Conservation (phyloP, 1,284 basidiomycete species). For the Trametes polyzona region DNA sequence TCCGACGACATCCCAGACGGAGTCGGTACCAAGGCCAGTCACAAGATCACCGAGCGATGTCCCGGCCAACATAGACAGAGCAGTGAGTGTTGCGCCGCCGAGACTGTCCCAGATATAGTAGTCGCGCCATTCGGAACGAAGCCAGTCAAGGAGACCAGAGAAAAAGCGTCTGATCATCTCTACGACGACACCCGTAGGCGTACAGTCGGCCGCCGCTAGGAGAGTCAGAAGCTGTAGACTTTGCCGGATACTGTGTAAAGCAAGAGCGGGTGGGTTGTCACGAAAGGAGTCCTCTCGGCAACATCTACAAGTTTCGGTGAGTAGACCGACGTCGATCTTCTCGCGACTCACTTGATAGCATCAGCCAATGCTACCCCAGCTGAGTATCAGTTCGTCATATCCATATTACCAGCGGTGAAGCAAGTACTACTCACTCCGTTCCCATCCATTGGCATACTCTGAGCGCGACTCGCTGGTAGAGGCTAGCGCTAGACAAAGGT, state of each 20-base stretch:
- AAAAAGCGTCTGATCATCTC: constrained; percentile 35
- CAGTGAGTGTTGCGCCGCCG: constrained; percentile 36
- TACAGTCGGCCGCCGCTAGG: constrained; percentile 36
- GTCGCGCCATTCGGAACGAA: constrained; percentile 20
- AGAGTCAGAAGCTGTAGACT: constrained; percentile 39
- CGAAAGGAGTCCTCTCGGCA: not conserved
- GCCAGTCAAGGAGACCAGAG: constrained; percentile 26
- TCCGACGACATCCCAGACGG: constrained; percentile 37
- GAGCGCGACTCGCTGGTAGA: constrained; percentile 16
- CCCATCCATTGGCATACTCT: constrained; percentile 17
- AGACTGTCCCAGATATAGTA: constrained; percentile 23
- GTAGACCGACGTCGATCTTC: not conserved
- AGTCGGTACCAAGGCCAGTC: constrained; percentile 27
- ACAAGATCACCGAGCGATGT: not conserved
- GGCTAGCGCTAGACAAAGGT: constrained; percentile 13
- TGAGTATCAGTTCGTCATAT: too few relatives aligned
- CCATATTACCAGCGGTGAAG: not conserved
- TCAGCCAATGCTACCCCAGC: not conserved
- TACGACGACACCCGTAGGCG: constrained; percentile 21
- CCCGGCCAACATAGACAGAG: constrained; percentile 27
- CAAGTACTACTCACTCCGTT: constrained; percentile 27
- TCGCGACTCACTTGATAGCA: not conserved
- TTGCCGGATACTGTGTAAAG: constrained; percentile 19
- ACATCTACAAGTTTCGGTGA: too few relatives aligned
- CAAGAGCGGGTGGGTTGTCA: not conserved